These are phyloP conservation scores for Phytophthora fragariaefolia DNA, from an alignment of 352 stramenopile species.

Conservation along the genomic window DNA sequence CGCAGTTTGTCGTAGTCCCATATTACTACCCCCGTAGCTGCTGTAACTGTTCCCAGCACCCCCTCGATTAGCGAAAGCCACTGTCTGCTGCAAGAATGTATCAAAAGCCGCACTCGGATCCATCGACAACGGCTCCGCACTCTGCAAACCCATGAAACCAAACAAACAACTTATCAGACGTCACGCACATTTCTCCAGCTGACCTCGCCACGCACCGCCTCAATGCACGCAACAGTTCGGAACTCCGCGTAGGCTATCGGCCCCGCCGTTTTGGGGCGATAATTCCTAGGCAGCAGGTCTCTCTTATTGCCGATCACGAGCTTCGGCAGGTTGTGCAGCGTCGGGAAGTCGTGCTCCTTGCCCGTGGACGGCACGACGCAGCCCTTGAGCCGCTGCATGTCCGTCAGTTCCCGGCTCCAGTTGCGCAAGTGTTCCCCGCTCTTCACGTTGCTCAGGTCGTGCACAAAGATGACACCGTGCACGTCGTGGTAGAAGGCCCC, in stretches of 20 bases:
- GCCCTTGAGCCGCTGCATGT: slow-evolving; percentile 57
- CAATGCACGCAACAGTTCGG: slow-evolving; percentile 55
- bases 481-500: slow-evolving; percentile 85
- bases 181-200: background rate
- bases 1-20: slow-evolving; percentile 59
- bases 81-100: slow-evolving; percentile 68
- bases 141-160: slow-evolving; percentile 40
- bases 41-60: slow-evolving; percentile 17
- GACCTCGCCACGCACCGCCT: slow-evolving; percentile 47
- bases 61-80: slow-evolving; percentile 61
- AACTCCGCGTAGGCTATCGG: slow-evolving; percentile 46
- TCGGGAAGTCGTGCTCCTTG: slow-evolving; percentile 40
- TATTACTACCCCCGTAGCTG: slow-evolving; percentile 26
- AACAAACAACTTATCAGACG: background rate
- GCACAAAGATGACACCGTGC: slow-evolving; percentile 82
- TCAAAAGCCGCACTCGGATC: slow-evolving; percentile 58
- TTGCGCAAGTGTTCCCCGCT: slow-evolving; percentile 75
- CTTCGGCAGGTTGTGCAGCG: slow-evolving; percentile 65
- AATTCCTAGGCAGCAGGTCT: slow-evolving; percentile 46
- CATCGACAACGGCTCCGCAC: slow-evolving; percentile 58
- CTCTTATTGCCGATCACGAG: slow-evolving; percentile 87
- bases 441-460: slow-evolving; percentile 81
- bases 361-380: slow-evolving; percentile 54
- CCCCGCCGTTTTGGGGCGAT: slow-evolving; percentile 33
- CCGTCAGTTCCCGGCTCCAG: slow-evolving; percentile 63